These are phyloP conservation scores for Aspergillus nanangensis DNA, from an alignment of 495 filamentous ascomycete genomes.

Conservation along the genomic window DNA sequence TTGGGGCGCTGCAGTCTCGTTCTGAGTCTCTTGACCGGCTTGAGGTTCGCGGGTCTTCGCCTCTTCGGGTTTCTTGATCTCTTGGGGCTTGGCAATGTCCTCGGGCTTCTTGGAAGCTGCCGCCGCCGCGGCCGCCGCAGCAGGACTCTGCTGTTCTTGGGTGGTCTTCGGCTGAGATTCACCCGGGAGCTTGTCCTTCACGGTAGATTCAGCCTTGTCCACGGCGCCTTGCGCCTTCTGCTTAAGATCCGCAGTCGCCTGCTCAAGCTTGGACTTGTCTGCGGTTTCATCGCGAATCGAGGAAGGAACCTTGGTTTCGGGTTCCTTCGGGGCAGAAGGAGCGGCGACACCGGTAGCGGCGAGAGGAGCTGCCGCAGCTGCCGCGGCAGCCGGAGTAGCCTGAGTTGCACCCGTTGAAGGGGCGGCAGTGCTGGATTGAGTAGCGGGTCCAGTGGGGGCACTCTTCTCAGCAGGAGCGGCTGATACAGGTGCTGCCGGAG, in stretches of 20 bases:
- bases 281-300: neutral
- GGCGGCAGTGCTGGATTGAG: too few relatives aligned
- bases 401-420: slow-evolving; percentile 2
- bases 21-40: slow-evolving; percentile 4
- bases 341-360: too few relatives aligned
- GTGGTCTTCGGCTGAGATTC: neutral
- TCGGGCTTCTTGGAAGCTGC: neutral
- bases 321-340: neutral
- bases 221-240: slow-evolving; percentile 1
- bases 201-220: neutral
- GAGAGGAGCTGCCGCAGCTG: too few relatives aligned
- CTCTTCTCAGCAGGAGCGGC: neutral
- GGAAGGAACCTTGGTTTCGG: too few relatives aligned
- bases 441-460: neutral
- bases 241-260: neutral
- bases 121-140: neutral
- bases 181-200: neutral
- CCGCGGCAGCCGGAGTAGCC: neutral
- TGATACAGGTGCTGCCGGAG: neutral
- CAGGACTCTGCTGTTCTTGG: neutral
- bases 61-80: slow-evolving; percentile 8
- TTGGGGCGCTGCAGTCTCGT: slow-evolving; percentile 10
- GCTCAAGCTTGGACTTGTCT: neutral
- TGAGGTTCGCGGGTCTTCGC: slow-evolving; percentile 7
- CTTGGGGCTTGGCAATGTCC: neutral